These are phyloP conservation scores for Paramecium caudatum DNA, from an alignment of 73 alveolate genomes.

Conservation along the genomic window DNA sequence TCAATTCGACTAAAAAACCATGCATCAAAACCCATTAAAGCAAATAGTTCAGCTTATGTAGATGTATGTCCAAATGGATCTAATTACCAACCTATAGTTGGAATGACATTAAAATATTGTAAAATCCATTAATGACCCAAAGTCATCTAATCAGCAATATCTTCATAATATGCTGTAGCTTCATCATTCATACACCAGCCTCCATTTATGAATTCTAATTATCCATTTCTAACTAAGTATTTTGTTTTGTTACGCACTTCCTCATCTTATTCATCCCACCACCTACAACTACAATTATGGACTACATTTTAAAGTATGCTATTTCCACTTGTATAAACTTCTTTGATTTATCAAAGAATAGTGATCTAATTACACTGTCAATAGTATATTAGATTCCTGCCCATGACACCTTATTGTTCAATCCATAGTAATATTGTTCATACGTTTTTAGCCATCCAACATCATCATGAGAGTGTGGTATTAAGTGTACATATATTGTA, in stretches of 20 bases:
- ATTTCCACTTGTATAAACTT: slow-evolving; percentile 87
- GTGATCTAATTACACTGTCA: slow-evolving; percentile 48
- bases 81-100: slow-evolving; percentile 96
- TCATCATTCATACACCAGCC: slow-evolving; percentile 97
- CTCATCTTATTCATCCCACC: slow-evolving; percentile 91
- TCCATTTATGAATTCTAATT: slow-evolving; percentile 91
- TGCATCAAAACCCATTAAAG: slow-evolving; percentile 94
- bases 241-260: slow-evolving; percentile 83
- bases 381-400: slow-evolving; percentile 71
- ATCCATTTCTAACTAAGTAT: slow-evolving; percentile 86
- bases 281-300: slow-evolving; percentile 42
- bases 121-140: slow-evolving; percentile 91
- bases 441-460: slow-evolving; percentile 97
- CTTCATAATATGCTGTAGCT: slow-evolving; percentile 93
- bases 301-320: slow-evolving; percentile 85
- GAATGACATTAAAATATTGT: slow-evolving; percentile 87
- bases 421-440: slow-evolving; percentile 86
- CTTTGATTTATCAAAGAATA: slow-evolving; percentile 24
- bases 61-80: slow-evolving; percentile 98
- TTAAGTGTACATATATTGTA: slow-evolving; percentile 83
- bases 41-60: slow-evolving; percentile 91
- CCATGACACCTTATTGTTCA: slow-evolving; percentile 58
- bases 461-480: slow-evolving; percentile 97
- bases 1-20: slow-evolving; percentile 94
- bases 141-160: slow-evolving; percentile 89